Percentiles rank a stretch among this genome's conserved stretches.
These are phyloP conservation scores for Alternaria arbusti DNA, from an alignment of 2,329 filamentous ascomycete species.

Conservation along the genomic window DNA sequence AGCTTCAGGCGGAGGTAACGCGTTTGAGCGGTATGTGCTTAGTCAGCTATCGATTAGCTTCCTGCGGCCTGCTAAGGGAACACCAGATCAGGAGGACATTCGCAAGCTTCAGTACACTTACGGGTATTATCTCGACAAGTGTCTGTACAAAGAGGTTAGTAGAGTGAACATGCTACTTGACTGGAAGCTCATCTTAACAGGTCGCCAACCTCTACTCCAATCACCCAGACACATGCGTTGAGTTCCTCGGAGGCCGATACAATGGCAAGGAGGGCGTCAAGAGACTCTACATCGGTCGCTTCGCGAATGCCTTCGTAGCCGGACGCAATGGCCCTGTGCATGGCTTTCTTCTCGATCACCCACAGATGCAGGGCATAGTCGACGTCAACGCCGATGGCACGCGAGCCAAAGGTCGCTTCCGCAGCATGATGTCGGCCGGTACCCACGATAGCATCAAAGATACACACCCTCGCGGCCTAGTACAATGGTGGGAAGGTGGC, in stretches of 20 bases:
- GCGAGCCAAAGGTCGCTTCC: slow-evolving; percentile 60
- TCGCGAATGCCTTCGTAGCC: slow-evolving; percentile 58
- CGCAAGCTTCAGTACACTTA: slow-evolving; percentile 65
- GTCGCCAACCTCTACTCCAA: slow-evolving; percentile 57
- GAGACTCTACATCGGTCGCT: slow-evolving; percentile 61
- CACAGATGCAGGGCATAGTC: slow-evolving; percentile 64
- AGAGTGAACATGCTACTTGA: not conserved
- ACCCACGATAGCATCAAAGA: slow-evolving; percentile 60
- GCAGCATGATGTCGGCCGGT: slow-evolving; percentile 62
- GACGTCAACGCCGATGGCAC: slow-evolving; percentile 57
- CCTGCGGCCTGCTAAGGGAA: slow-evolving; percentile 13
- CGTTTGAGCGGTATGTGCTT: slow-evolving; percentile 33
- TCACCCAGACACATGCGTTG: slow-evolving; percentile 61
- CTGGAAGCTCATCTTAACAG: slow-evolving; percentile 14
- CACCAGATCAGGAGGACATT: slow-evolving; percentile 60
- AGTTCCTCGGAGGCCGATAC: slow-evolving; percentile 63
- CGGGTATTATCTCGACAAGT: slow-evolving; percentile 66
- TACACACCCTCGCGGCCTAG: slow-evolving; percentile 59
- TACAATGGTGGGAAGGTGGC: slow-evolving; percentile 66
- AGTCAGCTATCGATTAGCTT: not conserved
- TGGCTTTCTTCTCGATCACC: slow-evolving; percentile 64
- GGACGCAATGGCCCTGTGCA: slow-evolving; percentile 63
- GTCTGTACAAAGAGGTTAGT: slow-evolving; percentile 61
- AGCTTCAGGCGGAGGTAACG: slow-evolving; percentile 37
- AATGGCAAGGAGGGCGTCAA: slow-evolving; percentile 59